Percentiles rank a stretch among this genome's conserved stretches.
Conservation (phyloP, 2,329 filamentous ascomycete genomes). For the Aquanectria penicillioides region DNA sequence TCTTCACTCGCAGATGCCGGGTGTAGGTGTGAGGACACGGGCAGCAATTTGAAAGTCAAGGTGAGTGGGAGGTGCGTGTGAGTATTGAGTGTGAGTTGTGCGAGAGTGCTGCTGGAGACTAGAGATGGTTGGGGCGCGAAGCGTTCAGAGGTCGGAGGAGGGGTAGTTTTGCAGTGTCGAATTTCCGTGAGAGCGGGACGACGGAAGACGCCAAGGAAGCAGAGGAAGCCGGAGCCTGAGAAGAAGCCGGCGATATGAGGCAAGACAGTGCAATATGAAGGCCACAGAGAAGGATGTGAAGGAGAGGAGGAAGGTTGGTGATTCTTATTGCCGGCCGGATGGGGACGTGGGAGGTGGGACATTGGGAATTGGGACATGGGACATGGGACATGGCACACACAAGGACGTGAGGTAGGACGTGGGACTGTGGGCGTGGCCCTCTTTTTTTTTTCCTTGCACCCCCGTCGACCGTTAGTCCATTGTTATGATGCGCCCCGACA, state of each 20-base stretch:
- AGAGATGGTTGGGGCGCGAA: neutral
- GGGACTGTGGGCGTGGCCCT: slow-evolving; percentile 39
- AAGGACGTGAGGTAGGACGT: slow-evolving; percentile 34
- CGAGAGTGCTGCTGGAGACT: slow-evolving; percentile 19
- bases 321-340: slow-evolving; percentile 44
- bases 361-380: slow-evolving; percentile 28
- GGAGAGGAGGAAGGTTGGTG: slow-evolving; percentile 43
- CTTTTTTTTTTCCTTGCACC: slow-evolving; percentile 36
- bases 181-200: neutral
- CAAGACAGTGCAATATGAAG: slow-evolving; percentile 17
- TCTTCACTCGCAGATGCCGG: slow-evolving; percentile 4
- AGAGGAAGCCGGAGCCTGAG: slow-evolving; percentile 14
- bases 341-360: slow-evolving; percentile 39
- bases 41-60: neutral
- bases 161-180: slow-evolving; percentile 14
- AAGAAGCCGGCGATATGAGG: slow-evolving; percentile 20
- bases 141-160: slow-evolving; percentile 10
- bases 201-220: slow-evolving; percentile 1
- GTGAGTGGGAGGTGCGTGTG: slow-evolving; percentile 11
- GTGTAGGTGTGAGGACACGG: neutral
- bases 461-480: slow-evolving; percentile 38
- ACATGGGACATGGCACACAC: slow-evolving; percentile 29
- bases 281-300: slow-evolving; percentile 33
- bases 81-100: too few relatives aligned
- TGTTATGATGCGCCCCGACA: slow-evolving; percentile 39